Evolutionary conservation across 1,284 basidiomycete genomes (phyloP).

Genomic region (Cutaneotrichosporon cavernicola): DNA sequence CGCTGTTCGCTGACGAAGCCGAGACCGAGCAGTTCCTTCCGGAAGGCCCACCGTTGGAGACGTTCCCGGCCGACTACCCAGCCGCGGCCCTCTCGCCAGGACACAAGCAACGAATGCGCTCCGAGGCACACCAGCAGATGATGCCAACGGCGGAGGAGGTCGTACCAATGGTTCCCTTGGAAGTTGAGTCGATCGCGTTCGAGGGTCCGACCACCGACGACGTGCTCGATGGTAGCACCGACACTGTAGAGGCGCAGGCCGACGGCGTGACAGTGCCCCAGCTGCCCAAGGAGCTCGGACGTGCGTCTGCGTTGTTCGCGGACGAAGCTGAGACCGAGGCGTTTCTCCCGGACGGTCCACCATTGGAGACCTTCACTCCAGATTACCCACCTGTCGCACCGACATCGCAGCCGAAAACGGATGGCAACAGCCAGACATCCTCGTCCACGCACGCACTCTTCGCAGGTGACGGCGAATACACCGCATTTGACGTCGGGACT

Average conservation of each 20-base stretch:
- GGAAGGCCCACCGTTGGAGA: neutral
- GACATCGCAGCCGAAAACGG: neutral
- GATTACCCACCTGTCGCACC: constrained; percentile 1
- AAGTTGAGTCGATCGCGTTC: constrained; percentile 14
- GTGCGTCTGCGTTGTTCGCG: constrained; percentile 14
- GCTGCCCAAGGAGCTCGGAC: constrained; percentile 12
- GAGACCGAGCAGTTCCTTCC: constrained; percentile 14
- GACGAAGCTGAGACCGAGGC: constrained; percentile 15
- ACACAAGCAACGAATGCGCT: too few relatives aligned
- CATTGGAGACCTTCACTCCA: constrained; percentile 1
- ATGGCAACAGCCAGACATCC: neutral
- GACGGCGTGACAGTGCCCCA: neutral
- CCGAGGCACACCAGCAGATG: neutral
- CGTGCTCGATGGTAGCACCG: neutral
- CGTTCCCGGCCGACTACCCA: constrained; percentile 2
- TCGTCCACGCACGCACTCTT: neutral
- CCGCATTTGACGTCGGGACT: constrained; percentile 5
- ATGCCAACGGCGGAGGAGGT: neutral
- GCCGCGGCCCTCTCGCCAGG: neutral
- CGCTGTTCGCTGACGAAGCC: constrained; percentile 18
- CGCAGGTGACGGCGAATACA: constrained; percentile 6
- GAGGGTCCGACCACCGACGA: constrained; percentile 6
- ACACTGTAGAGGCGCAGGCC: neutral
- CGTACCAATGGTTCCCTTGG: constrained; percentile 14
- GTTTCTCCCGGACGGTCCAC: constrained; percentile 11